Conservation (phyloP, 1,284 basidiomycete genomes). For the Fomitopsis palustris region DNA sequence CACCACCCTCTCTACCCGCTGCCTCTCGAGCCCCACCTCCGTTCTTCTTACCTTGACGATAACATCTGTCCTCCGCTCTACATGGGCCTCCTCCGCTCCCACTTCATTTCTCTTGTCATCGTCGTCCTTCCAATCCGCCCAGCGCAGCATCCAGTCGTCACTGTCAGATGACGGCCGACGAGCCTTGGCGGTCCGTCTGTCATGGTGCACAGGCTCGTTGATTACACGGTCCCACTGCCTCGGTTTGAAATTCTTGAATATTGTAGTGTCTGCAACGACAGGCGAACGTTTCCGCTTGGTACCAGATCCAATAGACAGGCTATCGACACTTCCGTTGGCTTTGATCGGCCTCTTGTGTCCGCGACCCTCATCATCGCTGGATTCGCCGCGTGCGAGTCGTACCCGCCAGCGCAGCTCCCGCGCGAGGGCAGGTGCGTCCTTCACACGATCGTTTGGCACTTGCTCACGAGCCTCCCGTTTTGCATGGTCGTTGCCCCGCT, state of each 20-base stretch:
- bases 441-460: conserved; percentile 76
- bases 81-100: conserved; percentile 39
- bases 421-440: conserved; percentile 74
- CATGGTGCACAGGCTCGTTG: conserved; percentile 40
- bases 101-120: conserved; percentile 26
- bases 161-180: conserved; percentile 31
- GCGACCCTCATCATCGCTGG: conserved; percentile 65
- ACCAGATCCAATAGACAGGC: conserved; percentile 22
- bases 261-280: conserved; percentile 25
- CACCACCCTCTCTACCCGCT: conserved; percentile 60
- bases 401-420: conserved; percentile 82
- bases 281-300: conserved; percentile 56
- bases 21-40: conserved; percentile 57
- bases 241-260: conserved; percentile 66
- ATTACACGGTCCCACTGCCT: conserved; percentile 56
- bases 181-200: conserved; percentile 32
- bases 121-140: conserved; percentile 29
- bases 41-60: conserved; percentile 59
- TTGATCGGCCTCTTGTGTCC: conserved; percentile 27
- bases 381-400: conserved; percentile 57
- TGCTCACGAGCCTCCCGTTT: conserved; percentile 77
- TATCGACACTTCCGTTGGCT: conserved; percentile 9
- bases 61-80: conserved; percentile 46
- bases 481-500: conserved; percentile 56
- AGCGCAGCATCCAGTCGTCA: conserved; percentile 33